Conservation (phyloP, 331 rosid genomes). For the Malus hybrid region DNA sequence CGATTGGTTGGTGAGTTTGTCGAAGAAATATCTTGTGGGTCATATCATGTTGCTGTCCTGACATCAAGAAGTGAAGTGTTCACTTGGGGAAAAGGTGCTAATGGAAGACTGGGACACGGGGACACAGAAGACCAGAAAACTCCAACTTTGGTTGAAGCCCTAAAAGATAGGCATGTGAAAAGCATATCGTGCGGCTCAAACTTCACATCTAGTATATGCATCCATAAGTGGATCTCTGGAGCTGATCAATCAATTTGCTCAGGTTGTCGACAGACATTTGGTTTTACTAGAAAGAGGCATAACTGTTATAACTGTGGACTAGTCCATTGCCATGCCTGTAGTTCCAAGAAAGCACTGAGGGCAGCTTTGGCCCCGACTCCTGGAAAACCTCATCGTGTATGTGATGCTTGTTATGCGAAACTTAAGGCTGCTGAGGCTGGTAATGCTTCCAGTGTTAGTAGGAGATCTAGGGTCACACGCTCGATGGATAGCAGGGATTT, state of each 20-base stretch:
- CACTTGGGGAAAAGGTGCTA: slow-evolving; percentile 94
- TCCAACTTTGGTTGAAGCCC: slow-evolving; percentile 80
- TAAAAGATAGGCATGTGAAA: slow-evolving; percentile 78
- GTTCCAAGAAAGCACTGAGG: slow-evolving; percentile 72
- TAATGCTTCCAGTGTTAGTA: slow-evolving; percentile 19
- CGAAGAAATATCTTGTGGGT: slow-evolving; percentile 84
- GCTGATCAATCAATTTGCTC: slow-evolving; percentile 89
- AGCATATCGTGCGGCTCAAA: slow-evolving; percentile 72
- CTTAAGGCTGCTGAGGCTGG: slow-evolving; percentile 55
- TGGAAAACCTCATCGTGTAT: slow-evolving; percentile 91
- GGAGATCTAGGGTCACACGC: slow-evolving; percentile 36
- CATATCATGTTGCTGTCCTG: slow-evolving; percentile 65
- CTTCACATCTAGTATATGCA: slow-evolving; percentile 75
- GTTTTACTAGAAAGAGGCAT: slow-evolving; percentile 91
- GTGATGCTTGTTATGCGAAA: slow-evolving; percentile 75
- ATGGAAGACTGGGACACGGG: slow-evolving; percentile 93
- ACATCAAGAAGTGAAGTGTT: slow-evolving; percentile 90
- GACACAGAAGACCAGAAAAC: slow-evolving; percentile 53
- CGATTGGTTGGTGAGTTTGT: slow-evolving; percentile 81
- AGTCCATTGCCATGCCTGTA: slow-evolving; percentile 86
- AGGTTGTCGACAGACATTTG: slow-evolving; percentile 90
- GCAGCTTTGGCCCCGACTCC: slow-evolving; percentile 95
- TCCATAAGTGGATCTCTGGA: slow-evolving; percentile 92
- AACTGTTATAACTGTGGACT: slow-evolving; percentile 90
- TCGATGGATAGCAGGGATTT: slow-evolving; percentile 45